Percentiles rank a stretch among this genome's conserved stretches.
Conservation (phyloP, 163 green algal genomes). For the Volvox carteri region DNA sequence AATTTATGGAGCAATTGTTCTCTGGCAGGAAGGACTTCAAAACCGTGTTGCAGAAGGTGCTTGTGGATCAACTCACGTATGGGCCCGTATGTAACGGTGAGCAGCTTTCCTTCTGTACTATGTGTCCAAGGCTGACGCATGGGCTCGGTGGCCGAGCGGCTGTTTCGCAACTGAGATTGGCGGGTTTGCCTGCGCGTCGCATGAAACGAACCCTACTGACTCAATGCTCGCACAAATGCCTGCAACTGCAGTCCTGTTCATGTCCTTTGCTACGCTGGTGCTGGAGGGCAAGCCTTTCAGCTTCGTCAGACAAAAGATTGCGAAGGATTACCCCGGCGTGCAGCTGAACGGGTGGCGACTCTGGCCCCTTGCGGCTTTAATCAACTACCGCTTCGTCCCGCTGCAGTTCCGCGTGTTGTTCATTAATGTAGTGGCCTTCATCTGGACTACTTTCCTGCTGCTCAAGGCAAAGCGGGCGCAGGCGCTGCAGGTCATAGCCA, state of each 20-base stretch:
- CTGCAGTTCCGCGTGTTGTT: slow-evolving; percentile 89
- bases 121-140: background rate
- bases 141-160: too few relatives aligned
- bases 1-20: slow-evolving; percentile 76
- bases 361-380: slow-evolving; percentile 82
- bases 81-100: slow-evolving; percentile 82
- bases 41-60: slow-evolving; percentile 70
- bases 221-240: background rate
- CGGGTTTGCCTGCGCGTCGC: background rate
- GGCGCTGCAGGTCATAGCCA: slow-evolving; percentile 5
- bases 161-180: background rate
- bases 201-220: background rate
- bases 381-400: slow-evolving; percentile 89
- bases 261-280: slow-evolving; percentile 55
- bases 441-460: slow-evolving; percentile 73
- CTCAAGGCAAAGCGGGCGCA: slow-evolving; percentile 43
- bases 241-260: slow-evolving; percentile 57
- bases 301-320: slow-evolving; percentile 52
- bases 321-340: slow-evolving; percentile 57
- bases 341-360: slow-evolving; percentile 84
- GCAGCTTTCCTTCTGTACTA: background rate
- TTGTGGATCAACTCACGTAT: slow-evolving; percentile 86
- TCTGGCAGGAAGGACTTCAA: slow-evolving; percentile 65
- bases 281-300: slow-evolving; percentile 63
- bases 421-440: slow-evolving; percentile 82